phyloP scores from a whole-genome alignment of 208 protist genomes.

The Acanthamoeba sp. region DNA sequence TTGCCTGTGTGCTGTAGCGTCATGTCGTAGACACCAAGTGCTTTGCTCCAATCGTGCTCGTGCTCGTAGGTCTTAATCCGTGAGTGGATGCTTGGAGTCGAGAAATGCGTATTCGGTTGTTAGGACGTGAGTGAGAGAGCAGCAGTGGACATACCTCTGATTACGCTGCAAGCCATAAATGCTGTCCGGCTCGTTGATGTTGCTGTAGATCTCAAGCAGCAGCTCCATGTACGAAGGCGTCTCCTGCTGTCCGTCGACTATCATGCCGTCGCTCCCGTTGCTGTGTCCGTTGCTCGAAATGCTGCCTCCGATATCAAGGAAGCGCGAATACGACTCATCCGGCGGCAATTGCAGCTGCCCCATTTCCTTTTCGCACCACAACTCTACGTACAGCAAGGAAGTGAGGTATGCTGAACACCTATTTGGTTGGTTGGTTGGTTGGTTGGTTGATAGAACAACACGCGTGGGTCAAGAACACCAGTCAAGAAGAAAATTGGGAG shows the following conservation, averaged over 20 bases:
- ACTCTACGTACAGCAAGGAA: slow-evolving; percentile 60
- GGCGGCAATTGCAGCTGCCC: slow-evolving; percentile 49
- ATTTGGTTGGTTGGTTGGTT: not conserved
- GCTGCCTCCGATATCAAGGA: not conserved
- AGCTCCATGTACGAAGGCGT: slow-evolving; percentile 45
- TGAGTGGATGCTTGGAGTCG: not conserved
- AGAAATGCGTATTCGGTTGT: too few relatives aligned
- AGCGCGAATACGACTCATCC: slow-evolving; percentile 53
- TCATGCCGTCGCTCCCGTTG: not conserved
- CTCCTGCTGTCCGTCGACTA: not conserved
- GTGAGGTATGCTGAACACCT: slow-evolving; percentile 73
- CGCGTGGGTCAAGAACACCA: too few relatives aligned
- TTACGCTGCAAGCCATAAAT: slow-evolving; percentile 76
- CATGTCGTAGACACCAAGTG: slow-evolving; percentile 75
- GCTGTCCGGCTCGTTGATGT: slow-evolving; percentile 77
- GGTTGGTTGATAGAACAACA: not conserved
- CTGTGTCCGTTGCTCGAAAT: not conserved
- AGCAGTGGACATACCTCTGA: slow-evolving; percentile 71
- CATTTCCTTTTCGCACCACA: slow-evolving; percentile 69
- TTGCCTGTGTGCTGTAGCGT: slow-evolving; percentile 22
- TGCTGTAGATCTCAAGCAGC: slow-evolving; percentile 75
- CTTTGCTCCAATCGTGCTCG: slow-evolving; percentile 71
- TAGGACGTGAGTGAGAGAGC: too few relatives aligned
- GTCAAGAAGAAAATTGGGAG: too few relatives aligned
- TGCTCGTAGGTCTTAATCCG: slow-evolving; percentile 77